Evolutionary conservation across 331 rosid genomes (phyloP), one percentile per base, ranked within the genome.

Genomic region (Phaseolus coccineus): DNA sequence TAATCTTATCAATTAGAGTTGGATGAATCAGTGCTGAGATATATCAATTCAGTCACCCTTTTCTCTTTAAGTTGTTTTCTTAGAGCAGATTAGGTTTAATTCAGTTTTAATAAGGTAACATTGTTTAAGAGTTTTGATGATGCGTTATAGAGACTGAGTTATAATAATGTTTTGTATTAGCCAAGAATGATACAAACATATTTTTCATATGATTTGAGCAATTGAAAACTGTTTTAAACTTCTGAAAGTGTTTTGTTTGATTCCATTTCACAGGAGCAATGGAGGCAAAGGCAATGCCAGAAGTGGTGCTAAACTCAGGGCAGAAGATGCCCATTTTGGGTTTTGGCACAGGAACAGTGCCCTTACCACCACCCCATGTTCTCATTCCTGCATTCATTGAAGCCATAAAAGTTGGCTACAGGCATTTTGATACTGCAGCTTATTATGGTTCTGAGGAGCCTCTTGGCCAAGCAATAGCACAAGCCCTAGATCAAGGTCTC

Each of bases 371-470:
- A 19, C 1, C 50, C 11, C 4, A 84, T 24, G 77, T 24, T 0
- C 85, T 86, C 31, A 74, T 78, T 15, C 31, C 75, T 52, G 63
- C 84, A 24, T 67, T 86, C 79, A 39, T 77, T 1, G 79, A 74
- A 14, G 90, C 87, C 72, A 79, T 84, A n/a, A 13, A 77, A 63
- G 53, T 61, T 6, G 92, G 89, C 27, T 84, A 86, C 73, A 81
- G 83, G 27, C 92, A 88, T 56, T 73, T 88, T 55, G 92, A 88
- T 76, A 84, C 92, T 37, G 92, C 90, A 11, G 82, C 88, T 52
- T 62, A 70, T 33, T 88, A 86, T 82, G 88, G 88, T 19, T 79
- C 83, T 3, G 90, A 88, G 57, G 86, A 80, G 67, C n/a, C 86
- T 25, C 80, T 86, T 5, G 92, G 92, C 8, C 57, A 72, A 39